Base-by-base conservation (phyloP, 305 asterid species). In the Fraxinus floribunda region DNA sequence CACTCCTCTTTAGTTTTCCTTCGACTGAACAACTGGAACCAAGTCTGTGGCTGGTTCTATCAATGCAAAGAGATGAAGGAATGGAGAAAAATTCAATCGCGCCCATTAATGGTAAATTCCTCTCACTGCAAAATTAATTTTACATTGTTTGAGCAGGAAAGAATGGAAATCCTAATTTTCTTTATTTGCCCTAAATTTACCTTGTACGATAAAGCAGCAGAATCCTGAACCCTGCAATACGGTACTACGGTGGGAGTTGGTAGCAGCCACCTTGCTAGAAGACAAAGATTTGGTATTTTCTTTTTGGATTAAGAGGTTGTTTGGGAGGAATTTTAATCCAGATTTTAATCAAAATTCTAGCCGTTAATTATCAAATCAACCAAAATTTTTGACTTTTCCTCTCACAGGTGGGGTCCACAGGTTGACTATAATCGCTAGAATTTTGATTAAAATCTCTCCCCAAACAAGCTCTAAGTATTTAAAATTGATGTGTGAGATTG, bases 71-170 rank as follows among this genome's bases (percentile, higher is more conserved):
- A 34, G 90, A 85, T 82, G 93, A 85, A 77, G 84, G 60, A 57
- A 85, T 89, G 91, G 86, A 82, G 39, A 85, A 75, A 39, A 91
- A 80, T 78, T 89, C 92, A 84, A 91, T 86, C 79, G 81, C 92
- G 75, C 91, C 97, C 97, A 93, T 92, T 60, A 84, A 86, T 22
- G 34, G 76, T 73, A 55, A 78, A 72, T 79, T 52, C 68, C 80
- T 76, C 64, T 66, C 36, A 76, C 90, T 81, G 88, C 84, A 82
- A 44, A 73, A 79, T 70, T 71, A n/a, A 68, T 62, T 49, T 24
- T 5, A 44, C 26, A 7, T 1, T 60, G 24, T 60, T 60, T 60
- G 30, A 60, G 70, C 30, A 7, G 70, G 70, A 7, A 5, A 57
- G 20, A 2, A 60, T 60, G 70, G 11, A 60, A 60, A 60, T 60